These are phyloP conservation scores for Poronia punctata DNA, from an alignment of 495 filamentous ascomycete genomes.

Conservation along the genomic window DNA sequence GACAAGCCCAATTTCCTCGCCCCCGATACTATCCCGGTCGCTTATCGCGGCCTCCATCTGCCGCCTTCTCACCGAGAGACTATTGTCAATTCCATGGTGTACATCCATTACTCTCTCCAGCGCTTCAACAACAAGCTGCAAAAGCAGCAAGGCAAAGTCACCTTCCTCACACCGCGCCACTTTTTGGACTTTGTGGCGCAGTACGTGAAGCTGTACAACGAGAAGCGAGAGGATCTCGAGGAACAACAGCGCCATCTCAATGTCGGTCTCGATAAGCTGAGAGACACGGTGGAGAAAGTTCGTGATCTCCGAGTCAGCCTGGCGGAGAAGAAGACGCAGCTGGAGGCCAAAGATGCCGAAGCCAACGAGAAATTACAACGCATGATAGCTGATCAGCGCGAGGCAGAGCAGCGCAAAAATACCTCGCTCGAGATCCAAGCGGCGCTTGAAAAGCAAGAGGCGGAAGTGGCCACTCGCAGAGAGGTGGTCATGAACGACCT, in stretches of 20 bases:
- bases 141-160: conserved; percentile 84
- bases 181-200: conserved; percentile 98
- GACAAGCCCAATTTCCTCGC: conserved; percentile 77
- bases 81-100: conserved; percentile 96
- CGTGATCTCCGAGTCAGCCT: conserved; percentile 82
- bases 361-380: conserved; percentile 94
- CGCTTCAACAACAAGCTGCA: conserved; percentile 81
- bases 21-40: conserved; percentile 87
- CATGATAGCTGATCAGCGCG: conserved; percentile 94
- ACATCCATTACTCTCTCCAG: conserved; percentile 90
- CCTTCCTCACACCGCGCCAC: conserved; percentile 91
- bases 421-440: conserved; percentile 82
- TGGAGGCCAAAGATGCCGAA: conserved; percentile 89
- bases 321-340: conserved; percentile 84
- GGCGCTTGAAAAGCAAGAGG: conserved; percentile 81
- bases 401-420: conserved; percentile 86
- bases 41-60: conserved; percentile 75
- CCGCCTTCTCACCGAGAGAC: conserved; percentile 85
- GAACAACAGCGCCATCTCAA: conserved; percentile 98
- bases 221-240: conserved; percentile 96
- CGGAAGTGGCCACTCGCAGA: conserved; percentile 73
- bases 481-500: conserved; percentile 84
- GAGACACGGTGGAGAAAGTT: conserved; percentile 97
- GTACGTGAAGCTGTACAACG: conserved; percentile 94
- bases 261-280: conserved; percentile 93